Conservation (phyloP, 176 grass and related monocot species). For the Secale cereale region DNA sequence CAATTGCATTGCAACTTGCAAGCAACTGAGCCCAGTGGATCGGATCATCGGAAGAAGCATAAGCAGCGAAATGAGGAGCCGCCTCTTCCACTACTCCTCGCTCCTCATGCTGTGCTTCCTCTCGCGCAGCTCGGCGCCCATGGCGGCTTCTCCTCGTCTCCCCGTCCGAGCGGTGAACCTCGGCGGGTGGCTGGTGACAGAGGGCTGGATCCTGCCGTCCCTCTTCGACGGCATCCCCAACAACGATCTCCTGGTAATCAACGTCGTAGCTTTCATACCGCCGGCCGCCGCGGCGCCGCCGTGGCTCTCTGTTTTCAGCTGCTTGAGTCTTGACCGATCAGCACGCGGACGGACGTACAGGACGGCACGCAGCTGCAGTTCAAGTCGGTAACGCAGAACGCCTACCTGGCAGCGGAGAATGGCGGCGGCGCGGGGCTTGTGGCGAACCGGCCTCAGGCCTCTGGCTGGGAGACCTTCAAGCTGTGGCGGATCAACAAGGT, state of each 20-base stretch:
- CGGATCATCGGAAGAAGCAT: no score
- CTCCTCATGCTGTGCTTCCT: not conserved
- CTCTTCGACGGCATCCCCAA: conserved; percentile 68
- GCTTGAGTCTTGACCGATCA: no score
- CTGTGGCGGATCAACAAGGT: conserved; percentile 57
- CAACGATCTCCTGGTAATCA: conserved; percentile 51
- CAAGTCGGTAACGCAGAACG: conserved; percentile 40
- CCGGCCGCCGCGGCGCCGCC: no score
- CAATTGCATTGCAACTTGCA: not conserved
- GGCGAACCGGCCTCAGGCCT: conserved; percentile 40
- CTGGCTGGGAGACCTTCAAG: conserved; percentile 74
- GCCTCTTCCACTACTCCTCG: not conserved
- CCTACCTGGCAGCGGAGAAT: conserved; percentile 50
- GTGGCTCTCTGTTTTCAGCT: not conserved
- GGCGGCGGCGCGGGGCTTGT: conserved; percentile 53
- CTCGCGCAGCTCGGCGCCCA: not conserved
- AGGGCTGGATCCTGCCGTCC: conserved; percentile 63
- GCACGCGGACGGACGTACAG: not conserved
- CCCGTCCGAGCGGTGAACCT: conserved; percentile 57
- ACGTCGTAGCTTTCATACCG: no score
- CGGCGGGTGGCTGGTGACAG: conserved; percentile 67
- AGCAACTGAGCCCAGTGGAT: not conserved
- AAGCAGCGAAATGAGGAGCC: not conserved
- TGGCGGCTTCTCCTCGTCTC: not conserved
- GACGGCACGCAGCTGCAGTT: conserved; percentile 50